phyloP scores from a whole-genome alignment of 192 early-diverging fungal genomes.

The Backusella mclennaniae region DNA sequence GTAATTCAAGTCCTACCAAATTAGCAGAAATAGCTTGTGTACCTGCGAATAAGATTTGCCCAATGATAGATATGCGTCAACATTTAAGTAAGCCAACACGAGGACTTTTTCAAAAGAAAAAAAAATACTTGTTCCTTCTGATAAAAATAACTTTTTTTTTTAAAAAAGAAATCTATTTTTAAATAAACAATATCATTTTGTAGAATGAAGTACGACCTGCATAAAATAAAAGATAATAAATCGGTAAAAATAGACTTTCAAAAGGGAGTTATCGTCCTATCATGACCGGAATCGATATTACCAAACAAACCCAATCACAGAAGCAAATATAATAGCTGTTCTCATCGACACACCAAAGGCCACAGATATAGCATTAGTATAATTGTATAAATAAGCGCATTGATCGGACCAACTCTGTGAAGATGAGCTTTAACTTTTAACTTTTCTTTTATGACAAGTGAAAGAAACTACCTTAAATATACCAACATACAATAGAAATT shows the following conservation, averaged over 20 bases:
- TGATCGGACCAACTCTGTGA: conserved; percentile 28
- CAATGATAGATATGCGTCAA: conserved; percentile 26
- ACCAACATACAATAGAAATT: conserved; percentile 15
- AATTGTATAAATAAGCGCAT: conserved; percentile 27
- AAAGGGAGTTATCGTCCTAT: conserved; percentile 35
- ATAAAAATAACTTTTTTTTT: conserved; percentile 3
- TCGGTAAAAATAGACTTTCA: conserved; percentile 31
- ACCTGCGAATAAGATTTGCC: conserved; percentile 32
- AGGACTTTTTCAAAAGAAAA: not conserved
- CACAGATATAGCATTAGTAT: conserved; percentile 31
- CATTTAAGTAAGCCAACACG: conserved; percentile 30
- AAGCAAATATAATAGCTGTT: conserved; percentile 29
- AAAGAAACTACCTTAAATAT: conserved; percentile 15
- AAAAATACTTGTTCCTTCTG: not conserved
- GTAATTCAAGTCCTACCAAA: conserved; percentile 38
- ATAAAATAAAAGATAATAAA: conserved; percentile 31
- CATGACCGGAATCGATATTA: conserved; percentile 25
- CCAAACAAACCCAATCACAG: conserved; percentile 21
- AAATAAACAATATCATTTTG: not conserved
- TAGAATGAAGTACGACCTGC: conserved; percentile 12
- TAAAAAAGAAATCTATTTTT: not conserved
- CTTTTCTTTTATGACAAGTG: not conserved
- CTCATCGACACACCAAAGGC: conserved; percentile 33
- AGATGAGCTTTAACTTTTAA: too few relatives aligned
- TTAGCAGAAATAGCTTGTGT: conserved; percentile 38